Conservation (phyloP, 2,329 filamentous ascomycete species). For the Emergomyces africanus region DNA sequence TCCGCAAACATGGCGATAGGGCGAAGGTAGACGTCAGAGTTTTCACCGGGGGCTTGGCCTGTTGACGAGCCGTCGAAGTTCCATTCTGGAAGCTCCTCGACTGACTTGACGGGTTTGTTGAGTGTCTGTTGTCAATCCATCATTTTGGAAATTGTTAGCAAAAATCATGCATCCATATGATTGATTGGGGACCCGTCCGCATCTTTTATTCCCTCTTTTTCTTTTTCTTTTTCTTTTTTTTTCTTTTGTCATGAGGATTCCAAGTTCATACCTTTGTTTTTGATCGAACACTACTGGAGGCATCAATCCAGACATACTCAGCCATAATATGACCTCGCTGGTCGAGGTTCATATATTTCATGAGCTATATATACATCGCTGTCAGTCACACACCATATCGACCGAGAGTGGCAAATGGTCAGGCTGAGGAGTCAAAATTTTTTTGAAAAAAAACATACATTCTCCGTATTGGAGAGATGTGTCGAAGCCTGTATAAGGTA, state of each 20-base stretch:
- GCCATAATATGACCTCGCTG: constrained; percentile 83
- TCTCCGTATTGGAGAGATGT: constrained; percentile 35
- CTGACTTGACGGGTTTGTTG: constrained; percentile 41
- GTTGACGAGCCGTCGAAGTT: constrained; percentile 86
- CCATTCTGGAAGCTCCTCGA: constrained; percentile 62
- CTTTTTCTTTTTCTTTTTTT: too few relatives aligned
- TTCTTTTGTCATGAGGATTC: too few relatives aligned
- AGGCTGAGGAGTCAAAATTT: constrained; percentile 14
- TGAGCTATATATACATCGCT: constrained; percentile 14
- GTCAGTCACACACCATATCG: background rate
- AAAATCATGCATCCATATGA: too few relatives aligned
- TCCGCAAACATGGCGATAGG: constrained; percentile 82
- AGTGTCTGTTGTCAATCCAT: constrained; percentile 43
- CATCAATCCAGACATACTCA: constrained; percentile 96
- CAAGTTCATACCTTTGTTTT: constrained; percentile 90
- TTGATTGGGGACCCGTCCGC: too few relatives aligned
- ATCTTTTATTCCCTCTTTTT: too few relatives aligned
- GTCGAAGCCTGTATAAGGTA: constrained; percentile 25
- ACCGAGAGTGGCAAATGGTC: background rate
- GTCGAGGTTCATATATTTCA: constrained; percentile 79
- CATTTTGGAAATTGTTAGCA: constrained; percentile 5
- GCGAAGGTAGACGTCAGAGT: constrained; percentile 95
- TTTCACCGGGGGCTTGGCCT: constrained; percentile 80
- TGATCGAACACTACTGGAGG: constrained; percentile 69
- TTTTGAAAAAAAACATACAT: constrained; percentile 33